phyloP scores from a whole-genome alignment of 2,329 filamentous ascomycete genomes.

The Ciborinia camelliae region DNA sequence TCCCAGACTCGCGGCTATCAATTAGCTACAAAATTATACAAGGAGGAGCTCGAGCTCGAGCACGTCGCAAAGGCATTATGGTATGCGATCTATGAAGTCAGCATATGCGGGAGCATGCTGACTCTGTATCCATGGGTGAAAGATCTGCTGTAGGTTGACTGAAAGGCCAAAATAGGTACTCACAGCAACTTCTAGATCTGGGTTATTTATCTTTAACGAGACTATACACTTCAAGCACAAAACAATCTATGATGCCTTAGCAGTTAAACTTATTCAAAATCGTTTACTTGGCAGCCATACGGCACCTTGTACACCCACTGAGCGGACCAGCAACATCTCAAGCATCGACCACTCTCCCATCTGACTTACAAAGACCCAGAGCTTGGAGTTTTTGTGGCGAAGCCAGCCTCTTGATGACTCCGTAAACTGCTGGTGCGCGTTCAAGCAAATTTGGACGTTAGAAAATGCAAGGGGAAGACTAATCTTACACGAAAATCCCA shows the following conservation, averaged over 20 bases:
- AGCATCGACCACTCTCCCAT: neutral
- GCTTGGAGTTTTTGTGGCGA: neutral
- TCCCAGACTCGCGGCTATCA: no score
- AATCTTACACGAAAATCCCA: no score
- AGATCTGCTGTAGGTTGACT: neutral
- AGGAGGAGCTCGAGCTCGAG: neutral
- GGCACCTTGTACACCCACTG: neutral
- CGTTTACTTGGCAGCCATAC: neutral
- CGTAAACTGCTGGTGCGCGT: no score
- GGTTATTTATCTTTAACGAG: neutral
- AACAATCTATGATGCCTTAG: neutral
- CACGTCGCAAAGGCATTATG: neutral
- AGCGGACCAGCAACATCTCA: neutral
- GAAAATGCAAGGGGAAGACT: no score
- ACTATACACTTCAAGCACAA: neutral
- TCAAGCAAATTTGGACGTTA: no score
- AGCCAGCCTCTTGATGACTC: neutral
- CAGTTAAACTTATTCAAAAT: neutral
- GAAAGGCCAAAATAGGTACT: neutral
- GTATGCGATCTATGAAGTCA: neutral
- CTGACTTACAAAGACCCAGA: neutral
- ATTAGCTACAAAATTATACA: neutral
- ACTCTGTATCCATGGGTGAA: neutral
- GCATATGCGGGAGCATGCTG: fast-evolving
- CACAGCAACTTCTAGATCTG: neutral